phyloP scores from a whole-genome alignment of 2,329 filamentous ascomycete genomes.

The Mollisiaceae sp. region DNA sequence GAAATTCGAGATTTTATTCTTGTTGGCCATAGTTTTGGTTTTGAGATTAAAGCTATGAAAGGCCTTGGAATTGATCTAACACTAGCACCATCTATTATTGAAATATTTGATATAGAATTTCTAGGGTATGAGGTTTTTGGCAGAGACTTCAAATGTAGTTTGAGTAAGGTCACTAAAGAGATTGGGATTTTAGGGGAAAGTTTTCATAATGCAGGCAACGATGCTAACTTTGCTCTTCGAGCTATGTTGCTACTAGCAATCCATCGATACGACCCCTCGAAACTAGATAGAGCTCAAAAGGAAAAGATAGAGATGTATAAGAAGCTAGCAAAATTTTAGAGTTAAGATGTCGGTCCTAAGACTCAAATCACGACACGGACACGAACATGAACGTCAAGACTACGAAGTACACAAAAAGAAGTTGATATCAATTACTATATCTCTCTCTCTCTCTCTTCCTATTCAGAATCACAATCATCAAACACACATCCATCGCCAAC shows the following conservation, averaged over 20 bases:
- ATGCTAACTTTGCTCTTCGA: conserved; percentile 21
- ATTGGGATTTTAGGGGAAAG: conserved; percentile 1
- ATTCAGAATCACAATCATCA: not conserved
- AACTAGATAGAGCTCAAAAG: too few relatives aligned
- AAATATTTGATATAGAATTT: conserved; percentile 16
- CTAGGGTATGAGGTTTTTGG: conserved; percentile 19
- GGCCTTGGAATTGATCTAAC: conserved; percentile 18
- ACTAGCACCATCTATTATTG: conserved; percentile 4
- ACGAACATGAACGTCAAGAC: too few relatives aligned
- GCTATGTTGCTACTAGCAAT: conserved; percentile 21
- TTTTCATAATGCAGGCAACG: conserved; percentile 24
- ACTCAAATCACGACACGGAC: too few relatives aligned
- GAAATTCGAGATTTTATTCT: conserved; percentile 14
- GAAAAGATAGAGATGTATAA: too few relatives aligned
- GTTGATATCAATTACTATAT: not conserved
- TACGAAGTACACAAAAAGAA: too few relatives aligned
- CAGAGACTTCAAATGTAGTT: conserved; percentile 14
- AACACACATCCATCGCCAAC: not conserved
- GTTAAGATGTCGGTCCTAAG: too few relatives aligned
- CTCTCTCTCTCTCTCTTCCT: too few relatives aligned
- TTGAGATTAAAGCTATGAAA: conserved; percentile 20
- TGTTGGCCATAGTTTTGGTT: conserved; percentile 18
- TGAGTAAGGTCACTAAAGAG: conserved; percentile 16
- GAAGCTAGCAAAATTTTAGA: too few relatives aligned
- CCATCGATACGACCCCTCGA: too few relatives aligned